Base-by-base conservation (phyloP, 192 early-diverging fungal genomes). In the Oehlia diaphana region DNA sequence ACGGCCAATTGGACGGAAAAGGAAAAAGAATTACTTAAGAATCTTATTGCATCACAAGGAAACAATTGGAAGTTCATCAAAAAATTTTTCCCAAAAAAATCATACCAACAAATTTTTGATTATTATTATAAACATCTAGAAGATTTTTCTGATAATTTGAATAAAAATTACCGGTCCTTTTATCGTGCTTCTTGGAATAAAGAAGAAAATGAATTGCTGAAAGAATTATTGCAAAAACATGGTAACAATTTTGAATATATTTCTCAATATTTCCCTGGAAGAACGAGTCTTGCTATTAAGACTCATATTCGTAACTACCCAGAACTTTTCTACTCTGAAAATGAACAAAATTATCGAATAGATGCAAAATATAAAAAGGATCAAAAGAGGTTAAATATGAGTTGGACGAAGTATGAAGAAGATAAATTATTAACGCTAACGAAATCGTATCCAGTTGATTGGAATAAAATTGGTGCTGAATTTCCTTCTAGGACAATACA, bases 61-160 rank as follows among this genome's bases (percentile, higher is more conserved):
- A 47, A 47, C 28, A 37, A 72, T 72, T 72, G 71, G 71, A 47
- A 72, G 12, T 39, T 14, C n/a, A 72, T 72, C 13, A 23, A 42
- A 13, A 28, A 47, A 19, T 31, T 50, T 28, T 72, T 72, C 7
- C 44, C 42, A 7, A 37, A 12, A 5, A 72, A 72, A 53, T 39
- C 71, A 31, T 16, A 26, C 3, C n/a, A 50, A 28, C 44, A 72
- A 23, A 28, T 42, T 31, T 7, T 28, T 31, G 71, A 72, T 53
- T 72, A 50, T 72, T 72, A 72, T 53, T 10, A 49, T 33, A 16
- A 19, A 2, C 3, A 72, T 72, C 0, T 8, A 50, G 71, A 58
- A 13, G 6, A 4, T 26, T 58, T 72, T 47, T 26, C 47, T 14
- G 12, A 72, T 28, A 16, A 16, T 16, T n/a, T 42, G 21, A 70